Evolutionary conservation across 441 rosid genomes (phyloP).

Genomic region (Eruca vesicaria): DNA sequence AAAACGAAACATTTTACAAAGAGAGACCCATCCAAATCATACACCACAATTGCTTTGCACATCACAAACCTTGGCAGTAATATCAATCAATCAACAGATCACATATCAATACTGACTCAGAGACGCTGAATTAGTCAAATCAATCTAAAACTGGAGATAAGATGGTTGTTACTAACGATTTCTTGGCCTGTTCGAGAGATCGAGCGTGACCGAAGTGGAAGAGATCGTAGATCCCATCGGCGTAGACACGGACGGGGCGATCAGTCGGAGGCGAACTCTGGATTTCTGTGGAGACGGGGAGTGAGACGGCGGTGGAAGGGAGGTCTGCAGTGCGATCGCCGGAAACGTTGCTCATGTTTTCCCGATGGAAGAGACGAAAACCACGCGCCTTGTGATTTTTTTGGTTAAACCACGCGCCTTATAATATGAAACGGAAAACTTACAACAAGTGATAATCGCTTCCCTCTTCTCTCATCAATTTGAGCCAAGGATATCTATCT

Average conservation of each 20-base stretch:
- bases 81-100: neutral
- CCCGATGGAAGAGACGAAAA: constrained; percentile 25
- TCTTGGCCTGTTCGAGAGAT: constrained; percentile 91
- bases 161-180: constrained; percentile 48
- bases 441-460: too few species aligned
- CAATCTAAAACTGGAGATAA: neutral
- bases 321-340: constrained; percentile 10
- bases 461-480: too few species aligned
- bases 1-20: neutral
- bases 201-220: constrained; percentile 96
- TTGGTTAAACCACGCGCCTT: too few species aligned
- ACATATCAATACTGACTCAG: neutral
- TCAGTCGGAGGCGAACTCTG: constrained; percentile 38
- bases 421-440: too few species aligned
- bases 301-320: constrained; percentile 19
- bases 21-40: neutral
- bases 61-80: neutral
- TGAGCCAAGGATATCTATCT: too few species aligned
- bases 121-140: neutral
- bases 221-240: constrained; percentile 96
- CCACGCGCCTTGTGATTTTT: too few species aligned
- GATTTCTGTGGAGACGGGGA: constrained; percentile 11
- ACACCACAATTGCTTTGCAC: neutral
- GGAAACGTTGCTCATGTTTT: constrained; percentile 32
- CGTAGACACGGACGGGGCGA: constrained; percentile 77